Evolutionary conservation across 805 yeast genomes (phyloP), one percentile per base, ranked within the genome.

Genomic region (Groenewaldozyma tartarivorans): DNA sequence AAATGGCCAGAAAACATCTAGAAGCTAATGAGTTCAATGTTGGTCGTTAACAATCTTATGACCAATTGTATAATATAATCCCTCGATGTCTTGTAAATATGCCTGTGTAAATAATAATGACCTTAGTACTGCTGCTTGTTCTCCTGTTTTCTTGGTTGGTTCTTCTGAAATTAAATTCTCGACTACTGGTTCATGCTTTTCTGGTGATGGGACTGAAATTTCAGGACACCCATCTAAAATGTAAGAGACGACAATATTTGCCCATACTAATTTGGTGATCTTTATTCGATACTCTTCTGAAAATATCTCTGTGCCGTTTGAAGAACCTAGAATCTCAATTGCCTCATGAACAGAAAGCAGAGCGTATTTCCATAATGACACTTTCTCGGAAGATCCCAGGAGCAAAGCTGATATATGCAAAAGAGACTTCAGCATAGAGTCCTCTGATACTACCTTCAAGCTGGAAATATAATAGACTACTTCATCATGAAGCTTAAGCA

Each of bases 1-100:
- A 31, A 4, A 58, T 64, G 16, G 60, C 60, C 18, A 55, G 60
- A n/a, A 35, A 36, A 33, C 78, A 29, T 17, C 20, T 4, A 4
- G 42, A 24, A 13, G 16, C 19, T 11, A 38, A 20, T 18, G 41
- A 38, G 16, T 38, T 38, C 30, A 38, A 38, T 20, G 32, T 38
- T 33, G 35, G 36, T 41, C 29, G 11, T 16, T 30, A 15, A 38
- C 48, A 35, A 50, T 48, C 27, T 39, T 32, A 20, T 27, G 29
- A 2, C 51, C 53, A 13, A 51, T 51, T 32, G 36, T 40, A 17
- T 49, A 49, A 15, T 46, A 51, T 20, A 42, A 42, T 6, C 47
- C 54, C n/a, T 41, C 20, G 4, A 35, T 40, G 24, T 49, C 51
- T 7, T 43, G 21, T 4, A 39, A 33, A 26, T 44, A 35, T 17